phyloP scores from a whole-genome alignment of 129 eudicot genomes.

The Scalesia atractyloides region DNA sequence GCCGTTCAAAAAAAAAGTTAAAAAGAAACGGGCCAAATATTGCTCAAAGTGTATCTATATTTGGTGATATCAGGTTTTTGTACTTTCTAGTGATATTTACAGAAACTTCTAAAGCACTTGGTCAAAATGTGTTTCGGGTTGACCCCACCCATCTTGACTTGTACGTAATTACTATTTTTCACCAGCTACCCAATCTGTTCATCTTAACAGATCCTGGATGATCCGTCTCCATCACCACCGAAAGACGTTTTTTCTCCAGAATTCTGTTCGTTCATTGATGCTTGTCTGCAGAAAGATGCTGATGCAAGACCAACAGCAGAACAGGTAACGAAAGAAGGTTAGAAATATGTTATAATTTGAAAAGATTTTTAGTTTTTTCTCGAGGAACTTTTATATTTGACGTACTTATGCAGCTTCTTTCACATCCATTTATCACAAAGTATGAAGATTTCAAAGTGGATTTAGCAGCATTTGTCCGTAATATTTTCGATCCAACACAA shows the following conservation, averaged over 20 bases:
- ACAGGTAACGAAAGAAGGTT: constrained; percentile 54
- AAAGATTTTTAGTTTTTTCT: not conserved
- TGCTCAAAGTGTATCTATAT: not conserved
- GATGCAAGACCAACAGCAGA: constrained; percentile 96
- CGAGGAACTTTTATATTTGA: constrained; percentile 15
- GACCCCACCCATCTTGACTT: not conserved
- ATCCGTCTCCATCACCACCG: constrained; percentile 91
- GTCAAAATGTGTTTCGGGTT: not conserved
- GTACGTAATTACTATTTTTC: not conserved
- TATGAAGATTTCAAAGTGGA: constrained; percentile 58
- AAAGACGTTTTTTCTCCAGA: constrained; percentile 73
- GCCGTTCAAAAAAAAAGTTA: too few relatives aligned
- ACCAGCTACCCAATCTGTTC: not conserved
- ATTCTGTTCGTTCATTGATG: constrained; percentile 87
- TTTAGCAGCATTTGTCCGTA: constrained; percentile 76
- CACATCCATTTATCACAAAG: constrained; percentile 74
- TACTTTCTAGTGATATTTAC: not conserved
- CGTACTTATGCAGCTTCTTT: constrained; percentile 66
- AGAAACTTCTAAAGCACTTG: not conserved
- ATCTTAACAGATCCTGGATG: constrained; percentile 73
- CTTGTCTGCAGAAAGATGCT: constrained; percentile 85
- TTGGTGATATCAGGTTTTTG: not conserved
- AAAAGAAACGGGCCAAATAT: not conserved
- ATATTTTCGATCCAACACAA: constrained; percentile 85
- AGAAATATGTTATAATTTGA: not conserved